Evolutionary conservation across 2,329 filamentous ascomycete genomes (phyloP).

Genomic region (Lachnellula hyalina): DNA sequence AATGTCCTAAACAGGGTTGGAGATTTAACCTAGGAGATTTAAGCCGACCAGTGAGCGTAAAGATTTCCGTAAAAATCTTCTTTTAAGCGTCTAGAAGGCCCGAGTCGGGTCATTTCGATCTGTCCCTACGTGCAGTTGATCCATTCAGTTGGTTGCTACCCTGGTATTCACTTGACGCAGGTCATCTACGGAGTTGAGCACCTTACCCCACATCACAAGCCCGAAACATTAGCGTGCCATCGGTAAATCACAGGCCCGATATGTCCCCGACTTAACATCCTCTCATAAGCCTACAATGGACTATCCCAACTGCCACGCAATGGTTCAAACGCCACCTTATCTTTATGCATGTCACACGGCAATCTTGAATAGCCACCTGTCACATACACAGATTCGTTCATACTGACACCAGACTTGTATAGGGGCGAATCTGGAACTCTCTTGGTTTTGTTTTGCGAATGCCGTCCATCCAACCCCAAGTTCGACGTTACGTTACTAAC

Average conservation of each 20-base stretch:
- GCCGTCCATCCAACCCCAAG: background rate
- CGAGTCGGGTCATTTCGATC: too few relatives aligned
- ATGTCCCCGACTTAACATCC: background rate
- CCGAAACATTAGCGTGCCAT: conserved; percentile 1
- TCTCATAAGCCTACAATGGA: background rate
- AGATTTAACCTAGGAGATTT: too few relatives aligned
- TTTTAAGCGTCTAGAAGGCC: too few relatives aligned
- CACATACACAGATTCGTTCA: background rate
- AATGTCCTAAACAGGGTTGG: too few relatives aligned
- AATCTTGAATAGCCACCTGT: background rate
- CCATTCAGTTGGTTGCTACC: too few relatives aligned
- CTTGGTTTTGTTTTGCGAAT: background rate
- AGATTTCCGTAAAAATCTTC: too few relatives aligned
- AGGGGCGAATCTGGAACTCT: background rate
- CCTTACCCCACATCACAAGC: background rate
- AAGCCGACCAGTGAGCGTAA: too few relatives aligned
- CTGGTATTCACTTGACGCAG: too few relatives aligned
- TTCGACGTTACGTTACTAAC: background rate
- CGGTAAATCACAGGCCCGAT: conserved; percentile 3
- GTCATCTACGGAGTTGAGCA: too few relatives aligned
- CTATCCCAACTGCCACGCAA: background rate
- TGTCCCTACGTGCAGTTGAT: too few relatives aligned
- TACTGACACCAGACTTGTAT: background rate
- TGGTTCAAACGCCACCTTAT: background rate
- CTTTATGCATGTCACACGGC: background rate